Base-by-base conservation (phyloP, 306 rosid species). In the Neltuma alba region DNA sequence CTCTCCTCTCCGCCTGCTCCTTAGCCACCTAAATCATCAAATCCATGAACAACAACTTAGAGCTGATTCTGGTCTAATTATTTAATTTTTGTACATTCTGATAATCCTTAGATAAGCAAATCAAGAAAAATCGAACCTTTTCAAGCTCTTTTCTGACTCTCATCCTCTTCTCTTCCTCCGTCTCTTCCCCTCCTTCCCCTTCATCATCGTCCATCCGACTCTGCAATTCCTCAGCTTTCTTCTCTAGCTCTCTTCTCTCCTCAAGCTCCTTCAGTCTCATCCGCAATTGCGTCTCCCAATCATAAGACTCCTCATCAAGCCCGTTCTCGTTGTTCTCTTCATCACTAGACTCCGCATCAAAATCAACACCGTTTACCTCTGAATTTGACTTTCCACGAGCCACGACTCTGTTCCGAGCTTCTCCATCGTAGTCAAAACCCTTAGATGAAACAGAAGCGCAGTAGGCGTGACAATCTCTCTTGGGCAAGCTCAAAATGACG, bases 1-100 rank as follows among this genome's bases (percentile, higher is more conserved):
- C 98, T 76, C 99, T 89, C 88, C 92, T 81, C 87, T 95, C 98
- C 30, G 95, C 98, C 81, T 95, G 99, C 81, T 95, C 99, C 83
- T 89, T 88, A 36, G 99, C 99, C 83, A 92, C 98, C 99, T 94
- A 86, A 27, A 25, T 54, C 16, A 78, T 69, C 87, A 77, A 38
- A 78, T 30, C 84, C 80, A 74, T 6, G 42, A 72, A 62, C 50
- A 80, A 71, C 57, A 58, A 80, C 21, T 6, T 9, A 23, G 50
- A 71, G 57, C 47, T 28, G 21, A 74, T 45, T 20, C 5, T 3
- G 1, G n/a, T 27, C 25, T 44, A 60, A 28, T 34, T 42, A 21
- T 27, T 12, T 2, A 31, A 9, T 6, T 8, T 31, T 42, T 38
- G 12, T 27, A 2, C 3, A 12, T 4, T 66, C 25, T 13, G n/a